These are phyloP conservation scores for Curvularia verruculosa DNA, from an alignment of 2,329 filamentous ascomycete species.

Conservation along the genomic window DNA sequence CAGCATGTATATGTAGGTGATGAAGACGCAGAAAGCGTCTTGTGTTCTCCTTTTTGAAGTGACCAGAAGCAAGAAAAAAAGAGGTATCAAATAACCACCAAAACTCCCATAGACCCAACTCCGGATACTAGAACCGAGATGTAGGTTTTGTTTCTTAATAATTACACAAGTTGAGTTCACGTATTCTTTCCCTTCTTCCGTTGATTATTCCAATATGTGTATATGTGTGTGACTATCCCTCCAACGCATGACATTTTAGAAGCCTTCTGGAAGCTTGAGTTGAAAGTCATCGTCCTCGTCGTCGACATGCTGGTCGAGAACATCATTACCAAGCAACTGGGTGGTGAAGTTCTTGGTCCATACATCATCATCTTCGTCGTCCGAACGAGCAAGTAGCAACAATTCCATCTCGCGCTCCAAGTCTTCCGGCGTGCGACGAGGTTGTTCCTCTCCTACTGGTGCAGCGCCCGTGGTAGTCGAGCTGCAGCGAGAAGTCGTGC, in stretches of 20 bases:
- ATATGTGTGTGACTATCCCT: background rate
- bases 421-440: constrained; percentile 41
- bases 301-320: constrained; percentile 35
- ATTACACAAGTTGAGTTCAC: background rate
- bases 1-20: no score
- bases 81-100: constrained; percentile 18
- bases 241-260: constrained; percentile 19
- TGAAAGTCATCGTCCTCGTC: constrained; percentile 41
- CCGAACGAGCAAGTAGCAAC: constrained; percentile 34
- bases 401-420: constrained; percentile 43
- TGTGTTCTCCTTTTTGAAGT: background rate
- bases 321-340: constrained; percentile 32
- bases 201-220: background rate
- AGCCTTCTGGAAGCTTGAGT: constrained; percentile 39
- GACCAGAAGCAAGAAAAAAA: constrained; percentile 6
- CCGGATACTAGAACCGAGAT: background rate
- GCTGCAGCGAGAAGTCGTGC: constrained; percentile 42
- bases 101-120: constrained; percentile 6
- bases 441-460: constrained; percentile 25
- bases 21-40: no score
- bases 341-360: constrained; percentile 41
- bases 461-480: constrained; percentile 41
- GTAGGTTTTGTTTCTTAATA: background rate
- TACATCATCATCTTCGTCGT: constrained; percentile 38
- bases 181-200: background rate